Evolutionary conservation across 805 yeast genomes (phyloP).

Genomic region (Saccharomycopsis sp.): DNA sequence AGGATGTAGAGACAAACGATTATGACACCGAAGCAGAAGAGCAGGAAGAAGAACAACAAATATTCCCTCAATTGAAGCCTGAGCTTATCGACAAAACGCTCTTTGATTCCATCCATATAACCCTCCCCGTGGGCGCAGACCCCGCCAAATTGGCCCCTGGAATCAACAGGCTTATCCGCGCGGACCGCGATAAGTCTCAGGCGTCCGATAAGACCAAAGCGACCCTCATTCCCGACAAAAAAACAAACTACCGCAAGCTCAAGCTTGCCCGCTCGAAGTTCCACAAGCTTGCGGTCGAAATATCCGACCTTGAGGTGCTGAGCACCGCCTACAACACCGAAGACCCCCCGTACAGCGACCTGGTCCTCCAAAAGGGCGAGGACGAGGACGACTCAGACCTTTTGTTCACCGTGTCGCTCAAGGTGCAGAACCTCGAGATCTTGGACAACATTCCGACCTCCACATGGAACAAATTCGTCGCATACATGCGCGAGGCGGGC

Average conservation of each 20-base stretch:
- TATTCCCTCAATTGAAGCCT: slow-evolving; percentile 2
- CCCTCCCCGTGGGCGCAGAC: slow-evolving; percentile 43
- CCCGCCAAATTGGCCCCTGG: slow-evolving; percentile 41
- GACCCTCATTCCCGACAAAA: slow-evolving; percentile 24
- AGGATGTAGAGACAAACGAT: no score
- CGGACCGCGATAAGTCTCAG: no score
- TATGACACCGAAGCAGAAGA: no score
- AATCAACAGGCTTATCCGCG: slow-evolving; percentile 48
- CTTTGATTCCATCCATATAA: slow-evolving; percentile 74
- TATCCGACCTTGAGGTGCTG: slow-evolving; percentile 45
- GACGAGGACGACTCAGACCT: slow-evolving; percentile 34
- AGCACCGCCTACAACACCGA: slow-evolving; percentile 40
- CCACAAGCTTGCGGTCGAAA: slow-evolving; percentile 53
- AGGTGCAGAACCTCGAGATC: slow-evolving; percentile 49
- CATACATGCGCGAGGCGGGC: slow-evolving; percentile 61
- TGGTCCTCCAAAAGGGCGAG: slow-evolving; percentile 10
- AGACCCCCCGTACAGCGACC: slow-evolving; percentile 36
- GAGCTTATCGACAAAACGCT: slow-evolving; percentile 52
- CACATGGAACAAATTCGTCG: slow-evolving; percentile 81
- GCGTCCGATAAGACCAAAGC: slow-evolving; percentile 13
- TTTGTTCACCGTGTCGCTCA: slow-evolving; percentile 43
- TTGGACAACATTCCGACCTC: slow-evolving; percentile 79
- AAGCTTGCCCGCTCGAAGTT: slow-evolving; percentile 56
- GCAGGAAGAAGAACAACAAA: no score
- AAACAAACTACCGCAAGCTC: slow-evolving; percentile 36